A percentile compares a stretch with the other conserved stretches of the same genome.
Evolutionary conservation across 306 rosid genomes (phyloP).

Genomic region (Mucuna pruriens): DNA sequence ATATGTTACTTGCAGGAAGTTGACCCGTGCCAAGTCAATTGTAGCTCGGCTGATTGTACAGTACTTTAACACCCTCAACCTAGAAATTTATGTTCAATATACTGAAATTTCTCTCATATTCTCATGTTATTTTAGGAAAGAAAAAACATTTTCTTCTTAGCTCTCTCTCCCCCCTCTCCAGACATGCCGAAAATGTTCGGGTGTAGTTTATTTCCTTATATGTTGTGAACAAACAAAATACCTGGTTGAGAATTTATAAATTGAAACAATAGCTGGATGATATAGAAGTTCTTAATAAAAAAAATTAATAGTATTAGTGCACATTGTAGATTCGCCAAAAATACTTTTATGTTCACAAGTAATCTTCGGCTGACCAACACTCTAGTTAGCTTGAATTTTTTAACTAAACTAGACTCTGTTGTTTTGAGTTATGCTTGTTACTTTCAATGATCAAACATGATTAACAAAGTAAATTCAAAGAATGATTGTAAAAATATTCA

Average conservation of each 20-base stretch:
- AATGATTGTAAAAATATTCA: not conserved
- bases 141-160: conserved; percentile 23
- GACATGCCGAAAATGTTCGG: conserved; percentile 3
- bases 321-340: not conserved
- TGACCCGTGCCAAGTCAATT: conserved; percentile 45
- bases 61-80: conserved; percentile 55
- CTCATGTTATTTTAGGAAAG: conserved; percentile 36
- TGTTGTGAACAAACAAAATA: conserved; percentile 21
- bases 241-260: conserved; percentile 13
- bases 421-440: not conserved
- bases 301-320: not conserved
- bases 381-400: not conserved
- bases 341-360: not conserved
- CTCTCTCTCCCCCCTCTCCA: not conserved
- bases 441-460: not conserved
- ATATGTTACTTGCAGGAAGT: conserved; percentile 62
- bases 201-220: conserved; percentile 12
- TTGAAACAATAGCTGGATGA: conserved; percentile 6
- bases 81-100: conserved; percentile 40
- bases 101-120: conserved; percentile 48
- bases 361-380: too few relatives aligned
- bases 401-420: too few relatives aligned
- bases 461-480: not conserved
- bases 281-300: conserved; percentile 8
- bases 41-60: conserved; percentile 69